A percentile compares a stretch with the other conserved stretches of the same genome.
Conservation (phyloP, 2,329 filamentous ascomycete genomes). For the Fusarium concolor region DNA sequence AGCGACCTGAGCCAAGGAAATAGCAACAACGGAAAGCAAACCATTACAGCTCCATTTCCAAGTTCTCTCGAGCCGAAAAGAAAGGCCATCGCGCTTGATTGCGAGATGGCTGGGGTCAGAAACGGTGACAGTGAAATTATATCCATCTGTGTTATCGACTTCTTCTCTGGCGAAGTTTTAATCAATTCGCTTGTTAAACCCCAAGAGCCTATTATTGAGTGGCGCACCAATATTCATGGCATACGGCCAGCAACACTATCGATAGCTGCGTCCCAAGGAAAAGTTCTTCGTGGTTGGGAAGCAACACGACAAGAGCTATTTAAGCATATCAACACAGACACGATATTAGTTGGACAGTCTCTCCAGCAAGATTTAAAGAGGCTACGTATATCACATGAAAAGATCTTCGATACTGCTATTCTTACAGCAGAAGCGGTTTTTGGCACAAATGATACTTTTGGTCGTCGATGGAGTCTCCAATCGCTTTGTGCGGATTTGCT, state of each 20-base stretch:
- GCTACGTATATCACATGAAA: not conserved
- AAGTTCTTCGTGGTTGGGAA: not conserved
- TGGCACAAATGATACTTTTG: accelerated
- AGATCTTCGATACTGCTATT: conserved; percentile 5
- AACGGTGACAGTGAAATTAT: conserved; percentile 1
- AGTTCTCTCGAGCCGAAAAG: conserved; percentile 1
- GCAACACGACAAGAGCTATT: not conserved
- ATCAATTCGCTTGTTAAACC: conserved; percentile 15
- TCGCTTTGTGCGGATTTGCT: not conserved
- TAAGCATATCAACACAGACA: not conserved
- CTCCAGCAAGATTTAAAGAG: not conserved
- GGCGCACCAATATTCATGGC: conserved; percentile 12
- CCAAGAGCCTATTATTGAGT: not conserved
- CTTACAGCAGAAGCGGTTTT: not conserved
- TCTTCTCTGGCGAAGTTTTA: conserved; percentile 17
- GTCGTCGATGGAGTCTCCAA: not conserved
- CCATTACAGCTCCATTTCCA: not conserved
- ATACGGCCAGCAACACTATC: conserved; percentile 6
- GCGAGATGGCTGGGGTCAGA: conserved; percentile 14
- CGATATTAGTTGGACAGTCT: not conserved
- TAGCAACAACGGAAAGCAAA: not conserved
- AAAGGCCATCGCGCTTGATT: conserved; percentile 17
- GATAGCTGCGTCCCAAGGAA: not conserved
- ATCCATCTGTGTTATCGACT: conserved; percentile 18
- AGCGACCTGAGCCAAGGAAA: not conserved